These are phyloP conservation scores for Blastobotrys arbuscula DNA, from an alignment of 1,139 yeast species.

Conservation along the genomic window DNA sequence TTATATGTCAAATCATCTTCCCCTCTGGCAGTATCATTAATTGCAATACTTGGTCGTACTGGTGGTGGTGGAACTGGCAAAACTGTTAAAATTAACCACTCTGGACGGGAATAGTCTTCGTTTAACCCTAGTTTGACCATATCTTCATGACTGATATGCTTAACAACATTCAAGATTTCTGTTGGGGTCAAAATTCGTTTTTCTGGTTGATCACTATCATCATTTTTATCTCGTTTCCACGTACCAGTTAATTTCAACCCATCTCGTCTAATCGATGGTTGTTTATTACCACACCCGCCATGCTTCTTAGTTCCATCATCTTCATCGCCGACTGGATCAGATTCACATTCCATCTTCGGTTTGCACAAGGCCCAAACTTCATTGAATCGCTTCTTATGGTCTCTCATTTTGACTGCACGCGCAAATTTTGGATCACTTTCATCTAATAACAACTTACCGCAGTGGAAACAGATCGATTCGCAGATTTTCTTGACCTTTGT, in stretches of 20 bases:
- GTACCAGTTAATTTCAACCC: slow-evolving; percentile 96
- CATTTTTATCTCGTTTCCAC: slow-evolving; percentile 86
- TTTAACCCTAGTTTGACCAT: slow-evolving; percentile 79
- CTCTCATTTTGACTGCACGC: slow-evolving; percentile 82
- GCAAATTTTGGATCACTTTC: slow-evolving; percentile 78
- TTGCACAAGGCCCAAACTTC: slow-evolving; percentile 95
- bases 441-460: slow-evolving; percentile 89
- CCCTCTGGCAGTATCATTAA: slow-evolving; percentile 97
- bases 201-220: slow-evolving; percentile 87
- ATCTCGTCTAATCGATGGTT: slow-evolving; percentile 93
- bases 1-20: slow-evolving; percentile 99
- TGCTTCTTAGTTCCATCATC: slow-evolving; percentile 49
- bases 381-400: slow-evolving; percentile 91
- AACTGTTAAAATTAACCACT: slow-evolving; percentile 96
- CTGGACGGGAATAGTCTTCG: slow-evolving; percentile 97
- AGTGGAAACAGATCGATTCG: slow-evolving; percentile 97
- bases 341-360: slow-evolving; percentile 92
- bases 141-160: slow-evolving; percentile 84
- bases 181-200: slow-evolving; percentile 82
- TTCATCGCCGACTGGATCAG: slow-evolving; percentile 62
- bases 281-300: slow-evolving; percentile 98
- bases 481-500: slow-evolving; percentile 91
- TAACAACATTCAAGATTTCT: slow-evolving; percentile 86
- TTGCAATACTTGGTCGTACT: slow-evolving; percentile 96
- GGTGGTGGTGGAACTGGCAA: slow-evolving; percentile 99